Evolutionary conservation across 192 early-diverging fungal species (phyloP), one percentile per base, ranked within the genome.

Genomic region (Coemansia sp.): DNA sequence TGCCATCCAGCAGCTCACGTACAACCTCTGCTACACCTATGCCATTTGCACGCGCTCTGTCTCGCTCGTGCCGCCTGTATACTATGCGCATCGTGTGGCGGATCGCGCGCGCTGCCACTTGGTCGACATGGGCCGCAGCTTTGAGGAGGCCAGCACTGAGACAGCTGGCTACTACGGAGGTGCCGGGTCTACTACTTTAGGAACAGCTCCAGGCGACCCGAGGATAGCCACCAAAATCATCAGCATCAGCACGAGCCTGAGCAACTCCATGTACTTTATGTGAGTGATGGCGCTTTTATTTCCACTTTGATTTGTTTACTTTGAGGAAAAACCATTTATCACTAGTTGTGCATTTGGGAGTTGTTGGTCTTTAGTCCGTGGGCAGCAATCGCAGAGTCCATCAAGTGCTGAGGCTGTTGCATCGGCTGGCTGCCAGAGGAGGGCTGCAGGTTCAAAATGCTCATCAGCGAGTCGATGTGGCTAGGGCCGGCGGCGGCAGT

Each of bases 71-170:
- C 94, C 96, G 5, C 93, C 96, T 0, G 94, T 89, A 6, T 98
- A 97, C 85, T 96, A 97, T 67, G 94, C 95, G 12, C 91, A 97
- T 74, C 71, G 96, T 15, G 90, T 96, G 4, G 92, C 93, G 7
- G 89, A 88, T 17, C 85, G 94, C 14, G 94, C 93, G 1, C 88
- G 93, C 49, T 95, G 91, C 86, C 95, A 96, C 39, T 39, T 79
- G 53, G 71, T 73, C 29, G 64, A 73, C 36, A 73, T 79, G 70
- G 76, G 76, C 59, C 39, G 37, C 9, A 63, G 57, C 17, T 79
- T 79, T 56, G 76, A 79, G 43, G 70, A 79, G 19, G 71, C 75
- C 2, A 68, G 56, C 39, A 64, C 76, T 3, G 45, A 62, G 15
- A 40, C 62, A 6, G 40, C 45, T 43, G 76, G 69, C 10, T 78